Evolutionary conservation across 2,329 filamentous ascomycete species (phyloP).

Genomic region (Phyllosticta citribraziliensis): DNA sequence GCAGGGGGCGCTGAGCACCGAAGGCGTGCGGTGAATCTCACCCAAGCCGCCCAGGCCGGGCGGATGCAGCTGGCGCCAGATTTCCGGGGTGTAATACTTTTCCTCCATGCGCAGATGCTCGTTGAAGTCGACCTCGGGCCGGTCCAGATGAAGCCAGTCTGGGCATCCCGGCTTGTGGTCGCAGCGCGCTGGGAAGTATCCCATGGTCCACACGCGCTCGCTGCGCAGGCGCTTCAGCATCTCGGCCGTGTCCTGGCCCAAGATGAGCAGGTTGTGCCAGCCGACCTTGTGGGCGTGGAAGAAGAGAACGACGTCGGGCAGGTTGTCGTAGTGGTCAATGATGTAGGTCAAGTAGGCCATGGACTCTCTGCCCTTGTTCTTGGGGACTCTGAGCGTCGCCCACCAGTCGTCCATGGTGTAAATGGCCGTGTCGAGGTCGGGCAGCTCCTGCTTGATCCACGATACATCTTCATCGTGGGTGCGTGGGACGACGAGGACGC

Average conservation of each 20-base stretch:
- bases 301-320: slow-evolving; percentile 51
- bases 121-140: slow-evolving; percentile 30
- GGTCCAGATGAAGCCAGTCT: slow-evolving; percentile 44
- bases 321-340: slow-evolving; percentile 50
- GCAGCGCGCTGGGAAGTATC: slow-evolving; percentile 53
- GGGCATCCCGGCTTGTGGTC: slow-evolving; percentile 49
- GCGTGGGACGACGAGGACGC: slow-evolving; percentile 27
- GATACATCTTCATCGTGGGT: slow-evolving; percentile 27
- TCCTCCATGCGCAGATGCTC: slow-evolving; percentile 31
- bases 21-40: slow-evolving; percentile 17
- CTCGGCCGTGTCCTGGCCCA: slow-evolving; percentile 40
- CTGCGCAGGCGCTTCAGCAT: slow-evolving; percentile 43
- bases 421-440: slow-evolving; percentile 30
- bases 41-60: slow-evolving; percentile 12
- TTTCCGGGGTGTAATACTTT: slow-evolving; percentile 23
- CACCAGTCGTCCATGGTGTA: slow-evolving; percentile 44
- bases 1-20: slow-evolving; percentile 36
- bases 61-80: slow-evolving; percentile 34
- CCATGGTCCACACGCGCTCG: slow-evolving; percentile 41
- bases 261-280: slow-evolving; percentile 52
- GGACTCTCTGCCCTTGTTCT: slow-evolving; percentile 53
- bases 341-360: slow-evolving; percentile 55
- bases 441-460: slow-evolving; percentile 27
- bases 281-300: slow-evolving; percentile 45
- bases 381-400: slow-evolving; percentile 41